Conservation (phyloP, 805 yeast species). For the Saturnispora besseyi region DNA sequence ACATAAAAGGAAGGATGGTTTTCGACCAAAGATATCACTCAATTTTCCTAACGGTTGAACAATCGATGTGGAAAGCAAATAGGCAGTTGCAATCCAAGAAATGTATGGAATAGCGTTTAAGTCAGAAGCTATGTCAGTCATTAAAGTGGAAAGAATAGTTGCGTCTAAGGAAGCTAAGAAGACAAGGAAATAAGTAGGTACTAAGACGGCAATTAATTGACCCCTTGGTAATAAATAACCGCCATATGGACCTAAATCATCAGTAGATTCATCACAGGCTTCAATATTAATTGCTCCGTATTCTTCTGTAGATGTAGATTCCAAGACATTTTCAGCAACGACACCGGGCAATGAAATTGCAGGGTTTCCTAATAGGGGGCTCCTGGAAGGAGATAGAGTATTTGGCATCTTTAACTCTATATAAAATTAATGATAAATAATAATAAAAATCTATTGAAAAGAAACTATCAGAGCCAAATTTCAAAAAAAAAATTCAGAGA, state of each 20-base stretch:
- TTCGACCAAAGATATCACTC: slow-evolving; percentile 66
- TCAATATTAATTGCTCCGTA: slow-evolving; percentile 9
- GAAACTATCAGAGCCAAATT: neutral
- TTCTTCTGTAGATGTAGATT: slow-evolving; percentile 12
- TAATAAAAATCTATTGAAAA: neutral
- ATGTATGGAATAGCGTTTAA: slow-evolving; percentile 52
- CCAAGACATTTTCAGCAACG: slow-evolving; percentile 23
- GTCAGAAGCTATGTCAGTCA: slow-evolving; percentile 61
- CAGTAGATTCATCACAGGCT: slow-evolving; percentile 7
- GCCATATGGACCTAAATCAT: slow-evolving; percentile 6
- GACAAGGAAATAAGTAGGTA: slow-evolving; percentile 37
- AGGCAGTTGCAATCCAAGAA: slow-evolving; percentile 69
- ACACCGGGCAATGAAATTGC: slow-evolving; percentile 24
- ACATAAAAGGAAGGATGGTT: slow-evolving; percentile 42
- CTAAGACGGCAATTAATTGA: slow-evolving; percentile 28
- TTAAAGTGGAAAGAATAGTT: slow-evolving; percentile 57
- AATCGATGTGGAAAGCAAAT: slow-evolving; percentile 58
- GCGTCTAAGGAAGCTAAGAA: slow-evolving; percentile 60
- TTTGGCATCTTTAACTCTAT: neutral
- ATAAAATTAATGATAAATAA: neutral
- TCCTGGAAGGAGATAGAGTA: neutral
- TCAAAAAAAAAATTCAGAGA: neutral
- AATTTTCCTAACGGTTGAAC: slow-evolving; percentile 69
- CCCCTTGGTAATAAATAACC: slow-evolving; percentile 24
- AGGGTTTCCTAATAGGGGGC: slow-evolving; percentile 14